Percentiles rank a stretch among this genome's conserved stretches.
Conservation (phyloP, 208 protist species). For the Trypanosoma rangeli region DNA sequence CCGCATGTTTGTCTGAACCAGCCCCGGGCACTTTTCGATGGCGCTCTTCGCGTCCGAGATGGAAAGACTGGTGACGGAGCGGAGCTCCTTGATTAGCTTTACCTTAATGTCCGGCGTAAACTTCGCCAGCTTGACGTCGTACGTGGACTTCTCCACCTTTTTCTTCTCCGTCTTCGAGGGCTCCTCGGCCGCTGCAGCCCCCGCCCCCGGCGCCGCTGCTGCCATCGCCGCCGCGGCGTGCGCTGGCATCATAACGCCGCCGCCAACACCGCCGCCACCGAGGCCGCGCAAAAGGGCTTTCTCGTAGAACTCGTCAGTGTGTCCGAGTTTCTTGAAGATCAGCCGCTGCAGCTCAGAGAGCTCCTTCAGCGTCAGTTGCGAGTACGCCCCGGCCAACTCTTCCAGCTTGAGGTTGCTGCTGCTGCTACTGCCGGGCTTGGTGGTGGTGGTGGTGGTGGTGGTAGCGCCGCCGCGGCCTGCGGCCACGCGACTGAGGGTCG, state of each 20-base stretch:
- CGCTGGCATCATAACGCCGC: constrained; percentile 29
- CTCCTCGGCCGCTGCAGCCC: constrained; percentile 41
- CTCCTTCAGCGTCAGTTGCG: constrained; percentile 87
- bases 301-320: constrained; percentile 91
- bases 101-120: constrained; percentile 86
- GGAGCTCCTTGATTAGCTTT: constrained; percentile 92
- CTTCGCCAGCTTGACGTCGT: constrained; percentile 88
- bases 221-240: constrained; percentile 30
- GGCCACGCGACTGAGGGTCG: constrained; percentile 10
- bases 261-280: constrained; percentile 68
- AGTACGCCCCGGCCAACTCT: constrained; percentile 69
- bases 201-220: constrained; percentile 30
- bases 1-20: constrained; percentile 85
- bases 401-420: constrained; percentile 47
- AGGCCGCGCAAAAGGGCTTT: constrained; percentile 85
- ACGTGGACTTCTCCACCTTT: constrained; percentile 88
- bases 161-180: constrained; percentile 83
- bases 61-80: constrained; percentile 79
- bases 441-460: too few relatives aligned
- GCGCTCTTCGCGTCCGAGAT: constrained; percentile 89
- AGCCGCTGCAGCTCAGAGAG: constrained; percentile 84
- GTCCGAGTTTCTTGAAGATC: constrained; percentile 90
- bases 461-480: constrained; percentile 17
- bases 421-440: too few relatives aligned
- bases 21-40: constrained; percentile 87